Evolutionary conservation across 2,329 filamentous ascomycete genomes (phyloP).

Genomic region (Trichoderma atrobrunneum): DNA sequence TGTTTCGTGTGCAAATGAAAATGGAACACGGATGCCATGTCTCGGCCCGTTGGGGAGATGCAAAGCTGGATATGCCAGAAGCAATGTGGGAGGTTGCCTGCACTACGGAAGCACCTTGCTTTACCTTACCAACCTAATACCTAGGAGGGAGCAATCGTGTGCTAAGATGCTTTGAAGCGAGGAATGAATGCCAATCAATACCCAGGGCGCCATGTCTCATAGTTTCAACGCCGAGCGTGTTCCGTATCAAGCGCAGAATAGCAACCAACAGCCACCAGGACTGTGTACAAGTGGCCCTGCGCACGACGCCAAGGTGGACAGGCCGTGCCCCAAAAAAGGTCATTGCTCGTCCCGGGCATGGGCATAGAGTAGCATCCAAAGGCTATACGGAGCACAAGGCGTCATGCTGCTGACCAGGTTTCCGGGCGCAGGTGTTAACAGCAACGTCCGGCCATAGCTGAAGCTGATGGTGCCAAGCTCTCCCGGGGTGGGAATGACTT

Average conservation of each 20-base stretch:
- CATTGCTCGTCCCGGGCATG: neutral
- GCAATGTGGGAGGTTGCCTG: neutral
- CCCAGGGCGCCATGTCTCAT: neutral
- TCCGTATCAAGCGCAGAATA: neutral
- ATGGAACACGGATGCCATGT: conserved; percentile 17
- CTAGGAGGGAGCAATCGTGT: neutral
- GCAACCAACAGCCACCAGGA: neutral
- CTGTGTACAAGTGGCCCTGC: neutral
- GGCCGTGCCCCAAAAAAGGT: neutral
- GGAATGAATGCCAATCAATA: conserved; percentile 1
- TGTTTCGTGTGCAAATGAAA: conserved; percentile 16
- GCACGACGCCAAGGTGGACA: neutral
- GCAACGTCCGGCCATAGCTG: neutral
- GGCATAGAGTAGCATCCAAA: neutral
- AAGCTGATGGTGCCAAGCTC: neutral
- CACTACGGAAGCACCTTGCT: neutral
- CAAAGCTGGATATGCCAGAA: neutral
- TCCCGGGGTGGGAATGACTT: neutral
- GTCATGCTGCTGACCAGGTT: neutral
- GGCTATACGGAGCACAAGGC: neutral
- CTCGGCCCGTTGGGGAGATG: conserved; percentile 13
- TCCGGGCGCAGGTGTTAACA: neutral
- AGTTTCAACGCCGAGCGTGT: neutral
- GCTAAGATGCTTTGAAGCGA: neutral
- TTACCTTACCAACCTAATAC: neutral